phyloP scores from a whole-genome alignment of 176 grass and related monocot genomes.

The Elaeis guineensis region DNA sequence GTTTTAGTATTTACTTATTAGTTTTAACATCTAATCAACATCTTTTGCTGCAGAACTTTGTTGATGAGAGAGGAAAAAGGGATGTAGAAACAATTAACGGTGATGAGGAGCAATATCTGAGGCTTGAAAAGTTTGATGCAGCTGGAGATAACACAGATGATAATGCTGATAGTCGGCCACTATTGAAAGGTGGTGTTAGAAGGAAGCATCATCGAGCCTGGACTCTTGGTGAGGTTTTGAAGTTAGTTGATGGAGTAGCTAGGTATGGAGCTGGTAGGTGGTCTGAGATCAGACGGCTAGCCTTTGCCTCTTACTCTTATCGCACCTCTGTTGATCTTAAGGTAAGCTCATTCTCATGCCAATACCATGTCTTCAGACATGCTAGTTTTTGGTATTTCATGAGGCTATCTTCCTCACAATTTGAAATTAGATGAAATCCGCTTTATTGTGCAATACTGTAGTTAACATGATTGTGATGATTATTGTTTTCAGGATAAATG shows the following conservation, averaged over 20 bases:
- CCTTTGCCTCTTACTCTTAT: conserved; percentile 84
- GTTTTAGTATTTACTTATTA: too few relatives aligned
- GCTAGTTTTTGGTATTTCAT: too few relatives aligned
- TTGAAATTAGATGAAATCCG: too few relatives aligned
- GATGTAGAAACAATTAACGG: conserved; percentile 16
- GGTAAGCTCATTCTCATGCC: conserved; percentile 28
- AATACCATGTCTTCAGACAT: neutral
- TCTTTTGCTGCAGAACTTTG: conserved; percentile 30
- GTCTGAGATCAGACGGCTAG: conserved; percentile 86
- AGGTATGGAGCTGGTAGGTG: conserved; percentile 80
- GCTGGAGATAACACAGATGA: conserved; percentile 17
- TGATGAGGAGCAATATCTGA: conserved; percentile 10
- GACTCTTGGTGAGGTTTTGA: conserved; percentile 83
- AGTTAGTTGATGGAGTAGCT: conserved; percentile 92
- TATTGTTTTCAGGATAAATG: conserved; percentile 78
- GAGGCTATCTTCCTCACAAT: too few relatives aligned
- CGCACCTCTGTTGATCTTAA: conserved; percentile 99
- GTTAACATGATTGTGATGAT: neutral
- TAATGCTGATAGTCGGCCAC: conserved; percentile 21
- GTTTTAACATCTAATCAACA: too few relatives aligned
- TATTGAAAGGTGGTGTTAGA: conserved; percentile 13
- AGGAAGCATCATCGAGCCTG: conserved; percentile 97
- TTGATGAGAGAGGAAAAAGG: conserved; percentile 15
- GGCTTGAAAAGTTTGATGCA: conserved; percentile 9
- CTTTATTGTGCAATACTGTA: too few relatives aligned